Conservation (phyloP, 2,329 filamentous ascomycete genomes). For the Hypoxylon sp. region DNA sequence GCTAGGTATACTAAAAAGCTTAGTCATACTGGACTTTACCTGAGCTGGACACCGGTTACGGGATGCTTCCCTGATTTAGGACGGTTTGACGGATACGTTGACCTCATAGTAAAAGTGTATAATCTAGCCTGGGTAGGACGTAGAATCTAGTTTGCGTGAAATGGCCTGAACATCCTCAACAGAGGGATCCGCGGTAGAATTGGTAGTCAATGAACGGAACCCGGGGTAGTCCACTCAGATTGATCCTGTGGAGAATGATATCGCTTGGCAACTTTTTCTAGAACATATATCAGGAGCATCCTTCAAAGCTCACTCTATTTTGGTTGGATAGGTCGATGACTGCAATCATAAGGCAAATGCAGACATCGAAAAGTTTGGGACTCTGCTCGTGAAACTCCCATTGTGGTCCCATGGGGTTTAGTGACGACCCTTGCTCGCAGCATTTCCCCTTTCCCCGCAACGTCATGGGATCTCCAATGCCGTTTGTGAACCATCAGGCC, state of each 20-base stretch:
- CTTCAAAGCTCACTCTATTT: neutral
- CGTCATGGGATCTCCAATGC: constrained; percentile 36
- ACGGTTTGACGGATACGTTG: neutral
- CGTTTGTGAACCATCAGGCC: constrained; percentile 36
- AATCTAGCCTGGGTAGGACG: no score
- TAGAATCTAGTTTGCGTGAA: no score
- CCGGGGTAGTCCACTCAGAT: neutral
- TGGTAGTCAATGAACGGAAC: neutral
- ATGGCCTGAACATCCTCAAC: neutral
- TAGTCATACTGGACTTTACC: constrained; percentile 13
- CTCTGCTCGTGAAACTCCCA: constrained; percentile 7
- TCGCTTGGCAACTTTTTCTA: neutral
- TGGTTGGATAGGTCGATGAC: neutral
- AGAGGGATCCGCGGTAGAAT: no score
- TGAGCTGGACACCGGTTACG: neutral
- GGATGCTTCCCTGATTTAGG: constrained; percentile 9
- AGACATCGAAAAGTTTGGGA: neutral
- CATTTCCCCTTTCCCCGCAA: constrained; percentile 30
- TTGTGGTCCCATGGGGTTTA: constrained; percentile 19
- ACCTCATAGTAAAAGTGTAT: neutral
- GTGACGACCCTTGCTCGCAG: constrained; percentile 27
- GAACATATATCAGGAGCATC: neutral
- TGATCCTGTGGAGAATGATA: neutral
- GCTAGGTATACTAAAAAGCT: constrained; percentile 20
- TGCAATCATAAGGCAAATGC: neutral